Evolutionary conservation across 352 stramenopile species (phyloP).

Genomic region (Pythium aristosporum): DNA sequence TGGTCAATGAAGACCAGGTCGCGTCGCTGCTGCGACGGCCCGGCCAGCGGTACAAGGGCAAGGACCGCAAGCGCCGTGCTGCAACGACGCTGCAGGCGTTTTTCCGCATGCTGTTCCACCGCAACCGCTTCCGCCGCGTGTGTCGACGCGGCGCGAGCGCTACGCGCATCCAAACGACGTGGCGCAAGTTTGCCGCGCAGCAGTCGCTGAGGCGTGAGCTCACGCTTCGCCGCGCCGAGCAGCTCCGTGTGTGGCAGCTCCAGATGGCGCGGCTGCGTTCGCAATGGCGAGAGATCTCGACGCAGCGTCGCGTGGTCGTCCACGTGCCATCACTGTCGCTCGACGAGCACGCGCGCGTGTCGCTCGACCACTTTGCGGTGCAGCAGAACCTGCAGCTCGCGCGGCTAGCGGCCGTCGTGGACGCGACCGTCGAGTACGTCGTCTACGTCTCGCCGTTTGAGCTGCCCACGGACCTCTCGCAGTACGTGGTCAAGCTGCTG

Average conservation of each 20-base stretch:
- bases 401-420: conserved; percentile 62
- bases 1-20: conserved; percentile 89
- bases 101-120: conserved; percentile 59
- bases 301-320: conserved; percentile 60
- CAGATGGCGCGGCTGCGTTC: conserved; percentile 47
- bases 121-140: conserved; percentile 43
- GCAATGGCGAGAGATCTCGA: conserved; percentile 56
- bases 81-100: conserved; percentile 72
- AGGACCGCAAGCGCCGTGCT: conserved; percentile 58
- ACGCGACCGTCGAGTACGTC: conserved; percentile 75
- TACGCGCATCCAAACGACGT: conserved; percentile 60
- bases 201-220: conserved; percentile 42
- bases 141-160: conserved; percentile 42
- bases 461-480: conserved; percentile 64
- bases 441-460: conserved; percentile 88
- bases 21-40: conserved; percentile 55
- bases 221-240: conserved; percentile 32
- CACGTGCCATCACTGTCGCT: conserved; percentile 83
- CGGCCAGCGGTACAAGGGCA: conserved; percentile 79
- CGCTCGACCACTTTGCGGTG: conserved; percentile 64
- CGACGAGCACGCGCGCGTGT: conserved; percentile 62
- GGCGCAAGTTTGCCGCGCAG: conserved; percentile 50
- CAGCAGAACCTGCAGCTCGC: conserved; percentile 85
- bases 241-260: conserved; percentile 42
- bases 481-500: conserved; percentile 86